A percentile compares a stretch with the other conserved stretches of the same genome.
phyloP scores from a whole-genome alignment of 179 eudicot genomes.

The Gypsophila paniculata region DNA sequence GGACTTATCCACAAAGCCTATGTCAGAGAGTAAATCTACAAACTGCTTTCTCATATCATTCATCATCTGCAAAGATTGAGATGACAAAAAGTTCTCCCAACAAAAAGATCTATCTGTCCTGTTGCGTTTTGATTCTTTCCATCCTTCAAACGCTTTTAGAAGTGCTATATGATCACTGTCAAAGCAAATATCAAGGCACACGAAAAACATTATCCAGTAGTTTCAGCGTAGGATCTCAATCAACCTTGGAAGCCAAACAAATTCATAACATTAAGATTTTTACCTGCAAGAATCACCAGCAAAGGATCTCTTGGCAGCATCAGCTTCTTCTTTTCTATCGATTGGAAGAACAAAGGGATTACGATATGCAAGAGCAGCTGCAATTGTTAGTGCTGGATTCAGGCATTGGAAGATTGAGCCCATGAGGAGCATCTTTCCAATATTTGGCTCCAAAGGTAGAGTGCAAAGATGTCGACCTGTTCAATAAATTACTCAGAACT shows the following conservation, averaged over 20 bases:
- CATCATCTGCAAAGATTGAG: slow-evolving; percentile 80
- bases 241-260: neutral
- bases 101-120: slow-evolving; percentile 71
- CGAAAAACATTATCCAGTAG: neutral
- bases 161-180: slow-evolving; percentile 96
- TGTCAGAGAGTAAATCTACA: slow-evolving; percentile 70
- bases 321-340: slow-evolving; percentile 88
- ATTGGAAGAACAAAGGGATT: slow-evolving; percentile 93
- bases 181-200: slow-evolving; percentile 7
- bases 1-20: slow-evolving; percentile 86
- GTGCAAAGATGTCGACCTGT: slow-evolving; percentile 87
- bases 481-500: slow-evolving; percentile 5
- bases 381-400: slow-evolving; percentile 85
- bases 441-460: slow-evolving; percentile 94
- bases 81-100: slow-evolving; percentile 89
- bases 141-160: slow-evolving; percentile 90
- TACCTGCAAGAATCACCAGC: slow-evolving; percentile 99
- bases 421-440: slow-evolving; percentile 97
- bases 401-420: slow-evolving; percentile 92
- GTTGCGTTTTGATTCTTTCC: slow-evolving; percentile 77
- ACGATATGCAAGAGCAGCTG: slow-evolving; percentile 93
- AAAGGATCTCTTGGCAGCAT: slow-evolving; percentile 88
- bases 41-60: slow-evolving; percentile 90
- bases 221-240: slow-evolving; percentile 5
- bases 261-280: slow-evolving; percentile 4